Evolutionary conservation across 2,329 filamentous ascomycete genomes (phyloP).

Genomic region (Colletotrichum phormii): DNA sequence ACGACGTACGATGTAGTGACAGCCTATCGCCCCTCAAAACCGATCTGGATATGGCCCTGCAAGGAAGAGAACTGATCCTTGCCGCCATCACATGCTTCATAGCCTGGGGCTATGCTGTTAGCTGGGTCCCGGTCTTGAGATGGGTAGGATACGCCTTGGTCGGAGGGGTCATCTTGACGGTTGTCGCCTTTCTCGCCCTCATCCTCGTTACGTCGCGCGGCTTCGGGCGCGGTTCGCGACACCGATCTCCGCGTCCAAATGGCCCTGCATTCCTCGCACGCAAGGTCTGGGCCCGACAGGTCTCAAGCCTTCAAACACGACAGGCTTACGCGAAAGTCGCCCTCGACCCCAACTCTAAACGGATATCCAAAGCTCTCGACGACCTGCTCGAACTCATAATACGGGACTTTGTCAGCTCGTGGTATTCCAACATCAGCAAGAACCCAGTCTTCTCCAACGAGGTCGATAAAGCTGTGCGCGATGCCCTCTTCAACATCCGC

Average conservation of each 20-base stretch:
- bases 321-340: slow-evolving; percentile 75
- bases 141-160: slow-evolving; percentile 89
- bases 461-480: slow-evolving; percentile 83
- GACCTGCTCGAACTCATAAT: slow-evolving; percentile 80
- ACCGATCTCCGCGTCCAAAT: slow-evolving; percentile 54
- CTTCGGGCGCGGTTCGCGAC: slow-evolving; percentile 52
- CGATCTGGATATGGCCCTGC: slow-evolving; percentile 71
- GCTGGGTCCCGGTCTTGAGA: slow-evolving; percentile 85
- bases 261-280: slow-evolving; percentile 70
- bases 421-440: slow-evolving; percentile 89
- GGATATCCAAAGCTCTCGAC: slow-evolving; percentile 84
- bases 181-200: slow-evolving; percentile 66
- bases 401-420: slow-evolving; percentile 86
- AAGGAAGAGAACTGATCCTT: slow-evolving; percentile 77
- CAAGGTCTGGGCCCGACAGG: slow-evolving; percentile 77
- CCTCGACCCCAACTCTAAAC: slow-evolving; percentile 80
- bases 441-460: slow-evolving; percentile 86
- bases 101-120: slow-evolving; percentile 87
- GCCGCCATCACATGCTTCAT: slow-evolving; percentile 79
- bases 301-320: slow-evolving; percentile 72
- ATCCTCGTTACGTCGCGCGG: slow-evolving; percentile 72
- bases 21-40: slow-evolving; percentile 4
- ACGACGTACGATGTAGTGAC: slow-evolving; percentile 33
- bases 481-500: slow-evolving; percentile 76
- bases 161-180: slow-evolving; percentile 70